phyloP scores from a whole-genome alignment of 2,329 filamentous ascomycete species.

The Plectosphaerella cucumerina region DNA sequence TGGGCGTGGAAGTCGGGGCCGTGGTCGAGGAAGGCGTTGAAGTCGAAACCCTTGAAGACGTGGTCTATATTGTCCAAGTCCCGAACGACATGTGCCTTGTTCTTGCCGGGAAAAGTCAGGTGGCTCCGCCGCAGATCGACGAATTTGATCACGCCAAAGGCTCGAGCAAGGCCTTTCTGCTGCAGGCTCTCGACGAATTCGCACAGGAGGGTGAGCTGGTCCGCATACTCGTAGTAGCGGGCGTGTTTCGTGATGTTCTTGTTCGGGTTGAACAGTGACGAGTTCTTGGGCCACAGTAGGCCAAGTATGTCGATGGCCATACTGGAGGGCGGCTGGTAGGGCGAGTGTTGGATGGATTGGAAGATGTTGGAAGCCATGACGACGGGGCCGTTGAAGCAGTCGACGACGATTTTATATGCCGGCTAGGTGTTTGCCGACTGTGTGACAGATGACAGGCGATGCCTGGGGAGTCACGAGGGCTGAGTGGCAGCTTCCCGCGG shows the following conservation, averaged over 20 bases:
- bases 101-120: constrained; percentile 10
- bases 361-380: not conserved
- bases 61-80: not conserved
- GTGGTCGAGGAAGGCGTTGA: constrained; percentile 5
- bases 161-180: not conserved
- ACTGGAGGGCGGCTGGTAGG: not conserved
- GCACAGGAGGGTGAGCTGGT: constrained; percentile 5
- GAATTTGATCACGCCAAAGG: constrained; percentile 7
- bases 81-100: constrained; percentile 8
- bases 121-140: constrained; percentile 4
- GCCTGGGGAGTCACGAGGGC: too few species aligned
- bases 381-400: not conserved
- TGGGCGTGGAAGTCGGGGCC: constrained; percentile 4
- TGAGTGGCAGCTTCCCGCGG: too few species aligned
- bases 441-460: too few species aligned
- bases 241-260: not conserved
- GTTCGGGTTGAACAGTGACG: not conserved
- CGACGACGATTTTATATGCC: too few species aligned
- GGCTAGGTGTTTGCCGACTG: too few species aligned
- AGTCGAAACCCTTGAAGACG: constrained; percentile 15
- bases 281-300: not conserved
- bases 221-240: constrained; percentile 6
- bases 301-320: not conserved
- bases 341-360: not conserved
- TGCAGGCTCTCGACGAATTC: not conserved